These are phyloP conservation scores for Knoxdaviesia capensis DNA, from an alignment of 2,329 filamentous ascomycete species.

Conservation along the genomic window DNA sequence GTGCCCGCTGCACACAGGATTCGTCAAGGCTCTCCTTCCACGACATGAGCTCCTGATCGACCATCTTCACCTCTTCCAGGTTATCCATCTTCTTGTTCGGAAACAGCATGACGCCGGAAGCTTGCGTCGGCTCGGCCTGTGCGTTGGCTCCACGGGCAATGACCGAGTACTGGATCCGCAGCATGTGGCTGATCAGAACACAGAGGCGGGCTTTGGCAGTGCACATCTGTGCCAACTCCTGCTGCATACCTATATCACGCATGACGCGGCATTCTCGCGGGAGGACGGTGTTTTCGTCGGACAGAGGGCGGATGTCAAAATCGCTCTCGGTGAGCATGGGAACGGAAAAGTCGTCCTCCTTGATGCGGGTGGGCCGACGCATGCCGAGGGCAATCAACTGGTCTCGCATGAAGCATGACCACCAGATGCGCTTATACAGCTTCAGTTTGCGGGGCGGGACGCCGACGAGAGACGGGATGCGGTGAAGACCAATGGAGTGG, in stretches of 20 bases:
- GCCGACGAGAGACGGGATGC: slow-evolving; percentile 57
- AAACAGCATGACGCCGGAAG: slow-evolving; percentile 47
- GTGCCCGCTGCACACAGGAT: slow-evolving; percentile 46
- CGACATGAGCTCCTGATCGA: slow-evolving; percentile 57
- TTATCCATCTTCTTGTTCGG: slow-evolving; percentile 78
- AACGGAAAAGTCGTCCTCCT: slow-evolving; percentile 83
- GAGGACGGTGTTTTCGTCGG: slow-evolving; percentile 48
- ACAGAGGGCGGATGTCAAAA: slow-evolving; percentile 56
- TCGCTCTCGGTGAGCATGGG: slow-evolving; percentile 72
- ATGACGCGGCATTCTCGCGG: slow-evolving; percentile 50
- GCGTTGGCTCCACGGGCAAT: slow-evolving; percentile 52
- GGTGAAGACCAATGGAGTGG: slow-evolving; percentile 82
- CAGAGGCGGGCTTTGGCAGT: slow-evolving; percentile 83
- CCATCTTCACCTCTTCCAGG: slow-evolving; percentile 55
- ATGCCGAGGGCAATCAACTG: slow-evolving; percentile 83
- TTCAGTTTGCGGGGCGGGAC: slow-evolving; percentile 57
- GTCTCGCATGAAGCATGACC: slow-evolving; percentile 93
- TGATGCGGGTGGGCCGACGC: slow-evolving; percentile 79
- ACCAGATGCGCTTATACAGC: slow-evolving; percentile 93
- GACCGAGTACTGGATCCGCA: slow-evolving; percentile 83
- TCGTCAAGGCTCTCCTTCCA: slow-evolving; percentile 58
- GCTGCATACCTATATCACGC: slow-evolving; percentile 52
- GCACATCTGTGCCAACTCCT: slow-evolving; percentile 68
- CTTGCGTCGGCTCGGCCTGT: too few relatives aligned
- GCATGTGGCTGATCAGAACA: slow-evolving; percentile 71